Percentiles rank a stretch among this genome's conserved stretches.
Evolutionary conservation across 257 asterid genomes (phyloP).

Genomic region (Fraxinus cuspidata): DNA sequence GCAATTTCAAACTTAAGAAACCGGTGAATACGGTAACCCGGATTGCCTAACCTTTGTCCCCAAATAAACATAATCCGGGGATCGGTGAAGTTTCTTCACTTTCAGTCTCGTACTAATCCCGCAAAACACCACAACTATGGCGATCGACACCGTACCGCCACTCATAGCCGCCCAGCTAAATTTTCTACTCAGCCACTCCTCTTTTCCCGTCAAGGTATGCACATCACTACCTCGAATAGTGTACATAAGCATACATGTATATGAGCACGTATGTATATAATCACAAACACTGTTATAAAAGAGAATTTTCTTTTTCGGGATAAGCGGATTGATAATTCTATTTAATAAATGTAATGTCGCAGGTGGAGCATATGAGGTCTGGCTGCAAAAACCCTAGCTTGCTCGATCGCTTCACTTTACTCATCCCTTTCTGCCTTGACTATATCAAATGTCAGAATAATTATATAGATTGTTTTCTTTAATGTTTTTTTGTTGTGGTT

Average conservation of each 20-base stretch:
- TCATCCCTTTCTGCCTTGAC: conserved; percentile 89
- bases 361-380: conserved; percentile 89
- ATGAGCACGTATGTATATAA: background rate
- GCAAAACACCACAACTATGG: conserved; percentile 45
- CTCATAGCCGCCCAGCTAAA: conserved; percentile 80
- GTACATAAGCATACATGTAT: background rate
- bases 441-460: conserved; percentile 59
- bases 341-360: conserved; percentile 28
- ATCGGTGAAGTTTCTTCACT: too few species aligned
- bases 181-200: conserved; percentile 61
- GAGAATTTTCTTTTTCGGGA: too few species aligned
- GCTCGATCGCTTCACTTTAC: conserved; percentile 82
- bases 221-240: background rate
- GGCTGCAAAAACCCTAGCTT: conserved; percentile 74
- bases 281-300: too few species aligned
- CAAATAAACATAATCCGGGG: too few species aligned
- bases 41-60: too few species aligned
- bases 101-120: too few species aligned
- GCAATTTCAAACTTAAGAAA: too few species aligned
- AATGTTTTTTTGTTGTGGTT: background rate
- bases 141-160: conserved; percentile 78
- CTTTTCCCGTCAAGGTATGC: conserved; percentile 75
- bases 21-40: too few species aligned
- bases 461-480: background rate
- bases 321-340: background rate